A percentile compares a stretch with the other conserved stretches of the same genome.
These are phyloP conservation scores for Trametes coccinea DNA, from an alignment of 768 basidiomycete species.

Conservation along the genomic window DNA sequence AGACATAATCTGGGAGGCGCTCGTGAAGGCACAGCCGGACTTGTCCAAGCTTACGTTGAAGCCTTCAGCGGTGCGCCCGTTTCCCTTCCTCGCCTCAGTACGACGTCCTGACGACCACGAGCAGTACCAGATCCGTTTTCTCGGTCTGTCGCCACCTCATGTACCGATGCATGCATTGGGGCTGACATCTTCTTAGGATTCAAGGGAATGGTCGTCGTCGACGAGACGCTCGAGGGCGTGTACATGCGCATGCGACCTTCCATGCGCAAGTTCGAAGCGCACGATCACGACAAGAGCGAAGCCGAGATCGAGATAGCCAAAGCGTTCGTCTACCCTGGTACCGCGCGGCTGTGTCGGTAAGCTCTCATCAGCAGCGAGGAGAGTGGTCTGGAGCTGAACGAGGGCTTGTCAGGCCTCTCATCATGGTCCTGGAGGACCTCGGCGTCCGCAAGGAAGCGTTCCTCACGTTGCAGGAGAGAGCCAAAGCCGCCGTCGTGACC, in stretches of 20 bases:
- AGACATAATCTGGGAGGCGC: slow-evolving; percentile 54
- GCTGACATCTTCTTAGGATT: slow-evolving; percentile 34
- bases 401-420: slow-evolving; percentile 50
- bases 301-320: slow-evolving; percentile 75
- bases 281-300: slow-evolving; percentile 34
- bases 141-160: slow-evolving; percentile 41
- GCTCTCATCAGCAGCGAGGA: slow-evolving; percentile 9
- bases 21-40: slow-evolving; percentile 44
- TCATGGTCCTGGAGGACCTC: slow-evolving; percentile 78
- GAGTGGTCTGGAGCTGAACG: not conserved
- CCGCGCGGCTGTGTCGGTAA: slow-evolving; percentile 72
- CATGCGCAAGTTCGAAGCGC: slow-evolving; percentile 73
- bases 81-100: slow-evolving; percentile 12
- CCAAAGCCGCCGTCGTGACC: slow-evolving; percentile 55
- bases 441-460: slow-evolving; percentile 61
- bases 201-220: slow-evolving; percentile 79
- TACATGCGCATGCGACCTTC: slow-evolving; percentile 68
- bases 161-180: not conserved
- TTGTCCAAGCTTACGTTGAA: slow-evolving; percentile 37
- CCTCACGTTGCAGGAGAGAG: slow-evolving; percentile 56
- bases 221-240: slow-evolving; percentile 52
- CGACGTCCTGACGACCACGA: not conserved
- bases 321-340: slow-evolving; percentile 57
- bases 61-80: slow-evolving; percentile 59
- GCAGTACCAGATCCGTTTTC: slow-evolving; percentile 76